phyloP scores from a whole-genome alignment of 805 yeast genomes.

The Isabelozyma rhagii region DNA sequence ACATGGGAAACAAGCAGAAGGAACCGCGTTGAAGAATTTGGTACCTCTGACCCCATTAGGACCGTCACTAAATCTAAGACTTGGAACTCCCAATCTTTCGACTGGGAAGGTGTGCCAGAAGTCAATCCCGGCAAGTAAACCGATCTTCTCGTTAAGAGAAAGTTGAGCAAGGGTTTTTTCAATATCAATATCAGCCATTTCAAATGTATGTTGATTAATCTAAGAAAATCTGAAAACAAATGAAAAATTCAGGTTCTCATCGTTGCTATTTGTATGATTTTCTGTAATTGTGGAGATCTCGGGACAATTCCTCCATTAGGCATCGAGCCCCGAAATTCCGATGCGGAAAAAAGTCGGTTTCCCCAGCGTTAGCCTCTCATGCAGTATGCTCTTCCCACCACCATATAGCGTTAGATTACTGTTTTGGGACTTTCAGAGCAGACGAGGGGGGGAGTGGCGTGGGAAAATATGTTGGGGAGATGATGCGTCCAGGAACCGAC shows the following conservation, averaged over 20 bases:
- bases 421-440: background rate
- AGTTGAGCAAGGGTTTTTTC: constrained; percentile 19
- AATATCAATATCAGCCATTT: constrained; percentile 19
- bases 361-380: background rate
- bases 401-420: background rate
- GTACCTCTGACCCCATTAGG: constrained; percentile 34
- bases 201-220: background rate
- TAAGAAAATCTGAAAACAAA: background rate
- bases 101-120: constrained; percentile 50
- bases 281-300: background rate
- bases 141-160: constrained; percentile 22
- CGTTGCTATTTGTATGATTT: background rate
- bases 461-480: too few relatives aligned
- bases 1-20: constrained; percentile 33
- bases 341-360: background rate
- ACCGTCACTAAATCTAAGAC: constrained; percentile 40
- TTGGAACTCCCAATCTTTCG: constrained; percentile 40
- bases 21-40: constrained; percentile 21
- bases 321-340: background rate
- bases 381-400: background rate
- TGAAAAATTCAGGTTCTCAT: background rate
- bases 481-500: too few relatives aligned
- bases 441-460: background rate
- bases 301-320: background rate
- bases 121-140: constrained; percentile 34